Conservation (phyloP, 768 basidiomycete genomes). For the Chiua virens region DNA sequence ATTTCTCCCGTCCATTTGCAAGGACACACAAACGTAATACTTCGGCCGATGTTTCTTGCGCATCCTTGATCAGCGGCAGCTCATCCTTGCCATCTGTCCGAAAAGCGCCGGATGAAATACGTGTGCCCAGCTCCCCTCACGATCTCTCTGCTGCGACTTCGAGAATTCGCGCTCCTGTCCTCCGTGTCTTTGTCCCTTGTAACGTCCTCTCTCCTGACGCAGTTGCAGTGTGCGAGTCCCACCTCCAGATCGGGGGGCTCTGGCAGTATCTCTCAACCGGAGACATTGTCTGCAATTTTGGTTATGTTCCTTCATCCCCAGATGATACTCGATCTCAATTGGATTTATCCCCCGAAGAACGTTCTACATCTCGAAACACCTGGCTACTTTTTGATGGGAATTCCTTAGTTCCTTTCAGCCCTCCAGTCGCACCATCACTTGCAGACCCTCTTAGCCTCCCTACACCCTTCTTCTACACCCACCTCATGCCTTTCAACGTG, state of each 20-base stretch:
- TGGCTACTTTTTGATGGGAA: slow-evolving; percentile 80
- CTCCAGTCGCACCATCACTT: slow-evolving; percentile 52
- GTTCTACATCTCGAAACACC: slow-evolving; percentile 30
- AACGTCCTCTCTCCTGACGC: slow-evolving; percentile 45
- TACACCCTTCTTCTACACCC: slow-evolving; percentile 74
- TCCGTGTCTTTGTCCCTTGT: slow-evolving; percentile 76
- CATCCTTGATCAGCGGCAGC: slow-evolving; percentile 34
- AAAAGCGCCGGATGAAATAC: slow-evolving; percentile 15
- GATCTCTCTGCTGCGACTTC: slow-evolving; percentile 62
- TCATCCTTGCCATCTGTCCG: slow-evolving; percentile 23
- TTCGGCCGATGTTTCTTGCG: slow-evolving; percentile 46
- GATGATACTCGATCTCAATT: slow-evolving; percentile 26
- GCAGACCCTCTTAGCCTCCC: slow-evolving; percentile 61
- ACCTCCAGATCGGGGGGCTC: slow-evolving; percentile 63
- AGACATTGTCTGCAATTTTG: slow-evolving; percentile 79
- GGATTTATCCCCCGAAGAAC: slow-evolving; percentile 19
- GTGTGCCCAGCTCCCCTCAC: slow-evolving; percentile 45
- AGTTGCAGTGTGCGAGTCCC: slow-evolving; percentile 62
- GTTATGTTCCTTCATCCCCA: slow-evolving; percentile 58
- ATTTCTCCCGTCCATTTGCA: slow-evolving; percentile 33
- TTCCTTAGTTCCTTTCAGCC: slow-evolving; percentile 58
- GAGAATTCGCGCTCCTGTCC: slow-evolving; percentile 66
- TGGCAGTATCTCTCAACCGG: slow-evolving; percentile 78
- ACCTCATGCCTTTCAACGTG: slow-evolving; percentile 49
- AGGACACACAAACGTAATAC: slow-evolving; percentile 41